phyloP scores from a whole-genome alignment of 2,329 filamentous ascomycete species.

The Corynespora cassiicola region DNA sequence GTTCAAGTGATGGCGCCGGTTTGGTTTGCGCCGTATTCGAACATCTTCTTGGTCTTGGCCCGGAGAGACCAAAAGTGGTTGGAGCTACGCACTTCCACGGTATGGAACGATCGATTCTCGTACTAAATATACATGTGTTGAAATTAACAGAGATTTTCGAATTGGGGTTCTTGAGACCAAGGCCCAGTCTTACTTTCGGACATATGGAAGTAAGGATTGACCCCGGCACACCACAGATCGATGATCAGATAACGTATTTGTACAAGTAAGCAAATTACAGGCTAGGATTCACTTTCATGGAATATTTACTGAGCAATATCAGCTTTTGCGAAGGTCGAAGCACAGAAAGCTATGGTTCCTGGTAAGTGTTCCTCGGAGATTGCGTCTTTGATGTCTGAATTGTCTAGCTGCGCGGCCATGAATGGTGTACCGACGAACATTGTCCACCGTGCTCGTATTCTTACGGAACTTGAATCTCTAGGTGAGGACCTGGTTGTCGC shows the following conservation, averaged over 20 bases:
- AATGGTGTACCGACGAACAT: conserved; percentile 80
- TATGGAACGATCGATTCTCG: conserved; percentile 48
- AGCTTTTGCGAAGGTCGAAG: conserved; percentile 69
- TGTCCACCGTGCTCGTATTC: conserved; percentile 76
- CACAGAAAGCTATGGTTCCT: conserved; percentile 81
- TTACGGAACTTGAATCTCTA: conserved; percentile 68
- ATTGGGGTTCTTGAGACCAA: conserved; percentile 60
- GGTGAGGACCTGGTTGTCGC: conserved; percentile 79
- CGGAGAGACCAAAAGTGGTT: conserved; percentile 64
- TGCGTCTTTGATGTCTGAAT: conserved; percentile 6
- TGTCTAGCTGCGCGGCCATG: conserved; percentile 76
- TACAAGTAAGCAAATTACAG: conserved; percentile 61
- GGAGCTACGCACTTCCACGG: conserved; percentile 70
- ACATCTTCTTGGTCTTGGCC: conserved; percentile 58
- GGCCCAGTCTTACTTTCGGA: conserved; percentile 62
- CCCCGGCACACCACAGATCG: conserved; percentile 54
- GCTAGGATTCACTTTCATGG: not conserved
- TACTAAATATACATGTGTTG: conserved; percentile 54
- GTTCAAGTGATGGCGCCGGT: conserved; percentile 68
- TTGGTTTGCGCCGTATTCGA: conserved; percentile 68
- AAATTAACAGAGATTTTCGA: conserved; percentile 70
- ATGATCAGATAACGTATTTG: conserved; percentile 74
- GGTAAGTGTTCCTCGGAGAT: conserved; percentile 43
- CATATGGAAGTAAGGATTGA: conserved; percentile 77
- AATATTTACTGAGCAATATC: conserved; percentile 13